Conservation (phyloP, 257 asterid species). For the Przewalskia tangutica region DNA sequence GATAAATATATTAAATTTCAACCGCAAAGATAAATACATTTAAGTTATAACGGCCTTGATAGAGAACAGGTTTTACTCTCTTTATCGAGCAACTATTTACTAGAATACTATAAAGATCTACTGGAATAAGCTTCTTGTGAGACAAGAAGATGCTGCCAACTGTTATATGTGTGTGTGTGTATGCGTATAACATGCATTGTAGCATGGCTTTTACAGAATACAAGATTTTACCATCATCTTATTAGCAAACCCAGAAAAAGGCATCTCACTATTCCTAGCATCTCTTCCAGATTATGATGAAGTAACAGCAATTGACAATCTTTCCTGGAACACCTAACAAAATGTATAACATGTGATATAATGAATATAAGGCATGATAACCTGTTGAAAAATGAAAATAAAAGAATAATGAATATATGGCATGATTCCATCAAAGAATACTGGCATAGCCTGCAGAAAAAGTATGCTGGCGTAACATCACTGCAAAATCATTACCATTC, state of each 20-base stretch:
- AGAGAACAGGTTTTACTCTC: neutral
- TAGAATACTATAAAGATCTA: neutral
- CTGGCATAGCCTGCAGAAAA: neutral
- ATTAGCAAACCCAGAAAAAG: neutral
- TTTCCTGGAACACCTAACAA: conserved; percentile 43
- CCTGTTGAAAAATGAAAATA: neutral
- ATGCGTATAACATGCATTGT: neutral
- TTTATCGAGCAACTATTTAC: neutral
- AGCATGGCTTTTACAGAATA: neutral
- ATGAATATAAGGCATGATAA: neutral
- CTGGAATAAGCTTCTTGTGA: neutral
- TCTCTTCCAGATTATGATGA: conserved; percentile 13
- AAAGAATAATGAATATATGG: neutral
- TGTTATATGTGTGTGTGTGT: neutral
- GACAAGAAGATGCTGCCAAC: neutral
- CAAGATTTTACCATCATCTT: neutral
- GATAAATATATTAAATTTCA: neutral
- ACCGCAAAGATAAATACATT: neutral
- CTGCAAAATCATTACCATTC: conserved; percentile 31
- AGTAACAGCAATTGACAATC: conserved; percentile 33
- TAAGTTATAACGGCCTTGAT: neutral
- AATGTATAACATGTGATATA: neutral
- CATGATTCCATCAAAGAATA: neutral
- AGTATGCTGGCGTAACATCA: neutral
- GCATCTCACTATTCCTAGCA: neutral